Base-by-base conservation (phyloP, 176 grass and related monocot genomes). In the Rhynchospora breviuscula region DNA sequence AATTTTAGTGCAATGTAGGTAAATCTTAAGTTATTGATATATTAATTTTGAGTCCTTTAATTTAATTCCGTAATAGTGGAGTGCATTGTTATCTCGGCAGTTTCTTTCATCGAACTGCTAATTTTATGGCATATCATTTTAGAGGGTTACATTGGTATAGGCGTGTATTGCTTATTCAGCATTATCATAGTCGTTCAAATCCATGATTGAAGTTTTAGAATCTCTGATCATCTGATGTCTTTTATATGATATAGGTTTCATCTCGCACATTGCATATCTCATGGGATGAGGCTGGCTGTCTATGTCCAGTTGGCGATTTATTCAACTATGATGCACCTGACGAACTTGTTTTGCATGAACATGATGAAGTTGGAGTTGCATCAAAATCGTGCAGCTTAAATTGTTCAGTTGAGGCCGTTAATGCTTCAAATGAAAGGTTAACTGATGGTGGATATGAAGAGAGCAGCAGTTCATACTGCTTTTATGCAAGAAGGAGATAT, bases 261-360 rank as follows among this genome's bases (percentile, higher is more conserved):
- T 98, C 96, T 79, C 85, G 96, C 33, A 93, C 96, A 75, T 93
- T 98, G 57, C 93, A 98, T 91, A 83, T 98, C 90, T 51, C 91
- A 67, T 95, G 96, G 96, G 96, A 98, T 84, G 87, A 85, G 87
- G 96, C 96, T 79, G 89, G 93, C 75, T 95, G 96, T 83, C 79
- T 98, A 79, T 98, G 95, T 67, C 96, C 91, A 77, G 67, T 98
- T 65, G 93, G 93, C 79, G 96, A 98, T 86, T 93, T 98, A 79
- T 98, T 98, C 52, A 95, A 98, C 88, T 98, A 95, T 87, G 96
- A 88, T 22, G 93, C 91, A 76, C 96, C 96, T 85, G 79, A 88
- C 63, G 87, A 85, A 72, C 84, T 86, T 7, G 59, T 62, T 81
- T 88, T 43, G 45, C 57, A 13, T 10, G 87, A 85, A 40, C 83